Base-by-base conservation (phyloP, 1,284 basidiomycete genomes). In the Sphaerobolus stellatus region DNA sequence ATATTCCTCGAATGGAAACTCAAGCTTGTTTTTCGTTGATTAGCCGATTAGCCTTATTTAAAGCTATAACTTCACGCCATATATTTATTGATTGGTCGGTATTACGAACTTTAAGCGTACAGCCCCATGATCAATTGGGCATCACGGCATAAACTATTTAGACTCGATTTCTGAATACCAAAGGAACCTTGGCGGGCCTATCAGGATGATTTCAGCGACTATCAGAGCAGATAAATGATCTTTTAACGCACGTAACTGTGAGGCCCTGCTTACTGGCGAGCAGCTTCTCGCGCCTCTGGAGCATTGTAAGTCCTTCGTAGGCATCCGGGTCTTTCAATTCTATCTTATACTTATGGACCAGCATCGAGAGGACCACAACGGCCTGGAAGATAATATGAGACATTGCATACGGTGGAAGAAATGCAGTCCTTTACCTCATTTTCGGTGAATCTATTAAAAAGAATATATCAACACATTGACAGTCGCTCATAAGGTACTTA, bases 301-400 rank as follows among this genome's bases (percentile, higher is more conserved):
- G 41, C 14, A 22, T 11, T 24, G 47, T 49, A n/a, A 54, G 38
- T 33, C 57, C 52, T 33, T 45, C 51, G 50, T 60, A 60, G 41
- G 60, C 49, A 25, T 62, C 61, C 36, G 56, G 52, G 29, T 56
- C 41, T 22, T 56, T 57, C 1, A 62, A 56, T 20, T 54, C 46
- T 22, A 68, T 56, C 54, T 54, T 64, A 54, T 63, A 68, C 38
- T 53, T 50, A 47, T 57, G 59, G 22, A 65, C 38, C 24, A 66
- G 34, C 34, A 58, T 43, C 9, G 59, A 38, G 49, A 68, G 34
- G 31, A 64, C 52, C 13, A 57, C 54, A 25, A 64, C 18, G 4
- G 25, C 36, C 47, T 57, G n/a, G 6, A n/a, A 43, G n/a, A 8
- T 41, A 7, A 41, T 6, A 41, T 41, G 40, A n/a, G 25, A 6